A percentile compares a stretch with the other conserved stretches of the same genome.
Evolutionary conservation across 2,329 filamentous ascomycete genomes (phyloP).

Genomic region (Penicillium sp.): DNA sequence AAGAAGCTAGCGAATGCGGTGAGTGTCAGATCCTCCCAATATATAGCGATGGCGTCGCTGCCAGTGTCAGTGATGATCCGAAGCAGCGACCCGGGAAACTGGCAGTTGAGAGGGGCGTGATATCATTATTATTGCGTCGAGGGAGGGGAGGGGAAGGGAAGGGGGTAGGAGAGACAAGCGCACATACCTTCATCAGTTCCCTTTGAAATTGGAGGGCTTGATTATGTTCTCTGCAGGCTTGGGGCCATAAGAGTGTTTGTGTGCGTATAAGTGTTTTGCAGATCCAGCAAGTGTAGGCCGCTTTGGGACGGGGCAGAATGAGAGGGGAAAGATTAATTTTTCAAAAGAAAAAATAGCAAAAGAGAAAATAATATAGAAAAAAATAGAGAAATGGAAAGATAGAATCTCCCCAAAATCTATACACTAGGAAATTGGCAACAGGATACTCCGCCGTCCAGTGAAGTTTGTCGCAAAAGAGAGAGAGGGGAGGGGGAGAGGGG

Average conservation of each 20-base stretch:
- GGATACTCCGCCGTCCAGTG: not conserved
- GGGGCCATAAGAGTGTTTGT: conserved; percentile 18
- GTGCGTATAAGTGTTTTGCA: conserved; percentile 19
- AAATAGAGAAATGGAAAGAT: not conserved
- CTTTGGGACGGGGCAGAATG: conserved; percentile 13
- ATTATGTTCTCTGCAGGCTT: conserved; percentile 3
- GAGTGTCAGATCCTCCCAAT: conserved; percentile 22
- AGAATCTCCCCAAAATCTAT: not conserved
- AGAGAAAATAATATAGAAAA: no score
- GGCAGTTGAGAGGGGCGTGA: conserved; percentile 19
- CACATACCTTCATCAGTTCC: conserved; percentile 32
- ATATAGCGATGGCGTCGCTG: conserved; percentile 20
- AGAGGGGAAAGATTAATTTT: not conserved
- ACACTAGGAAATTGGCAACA: not conserved
- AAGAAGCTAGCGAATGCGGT: conserved; percentile 18
- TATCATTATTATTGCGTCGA: conserved; percentile 27
- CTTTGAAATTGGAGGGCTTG: conserved; percentile 21
- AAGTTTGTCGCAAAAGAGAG: conserved; percentile 1
- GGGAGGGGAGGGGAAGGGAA: not conserved
- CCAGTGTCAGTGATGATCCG: conserved; percentile 10
- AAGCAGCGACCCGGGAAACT: conserved; percentile 8
- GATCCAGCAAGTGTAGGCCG: conserved; percentile 13
- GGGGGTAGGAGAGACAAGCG: conserved; percentile 5
- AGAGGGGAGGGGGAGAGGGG: conserved; percentile 10
- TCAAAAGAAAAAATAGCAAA: conserved; percentile 6